Base-by-base conservation (phyloP, 108 stramenopile genomes). In the Skeletonema grethae region DNA sequence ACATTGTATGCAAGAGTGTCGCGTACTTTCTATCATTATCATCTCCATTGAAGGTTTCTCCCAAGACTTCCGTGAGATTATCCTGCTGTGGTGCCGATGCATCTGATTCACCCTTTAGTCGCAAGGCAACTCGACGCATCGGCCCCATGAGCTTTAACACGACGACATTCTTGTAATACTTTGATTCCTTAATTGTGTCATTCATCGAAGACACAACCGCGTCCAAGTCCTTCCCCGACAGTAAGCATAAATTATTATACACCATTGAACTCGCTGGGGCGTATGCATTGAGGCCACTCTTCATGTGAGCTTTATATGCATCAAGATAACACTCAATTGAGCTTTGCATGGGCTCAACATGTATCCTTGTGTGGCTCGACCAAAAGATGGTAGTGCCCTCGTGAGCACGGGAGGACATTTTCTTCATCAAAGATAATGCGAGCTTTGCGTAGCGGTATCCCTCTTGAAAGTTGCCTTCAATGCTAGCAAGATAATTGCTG, bases 401-500 rank as follows among this genome's bases (percentile, higher is more conserved):
- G n/a, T n/a, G n/a, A n/a, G n/a, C n/a, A n/a, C n/a, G n/a, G n/a
- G n/a, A n/a, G n/a, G n/a, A n/a, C n/a, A n/a, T n/a, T n/a, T n/a
- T n/a, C n/a, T n/a, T n/a, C n/a, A n/a, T n/a, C n/a, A n/a, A n/a
- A n/a, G n/a, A n/a, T n/a, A n/a, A n/a, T n/a, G n/a, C n/a, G n/a
- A n/a, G n/a, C n/a, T n/a, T n/a, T 13, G 8, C 31, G 9, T 46
- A 10, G 56, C 43, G 34, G 34, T 53, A 22, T 7, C 67, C 67
- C 18, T 34, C 28, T 20, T 50, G n/a, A 22, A 69, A 61, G 10
- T 76, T 22, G 0, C 28, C 48, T 16, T 8, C 7, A 8, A 58
- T 9, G 12, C 29, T 39, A 15, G 61, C 61, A 29, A 69, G 62
- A 62, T 69, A 41, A 30, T 25, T 29, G n/a, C 67, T 61, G 53